phyloP scores from a whole-genome alignment of 495 filamentous ascomycete genomes.

The Pseudevernia furfuracea region DNA sequence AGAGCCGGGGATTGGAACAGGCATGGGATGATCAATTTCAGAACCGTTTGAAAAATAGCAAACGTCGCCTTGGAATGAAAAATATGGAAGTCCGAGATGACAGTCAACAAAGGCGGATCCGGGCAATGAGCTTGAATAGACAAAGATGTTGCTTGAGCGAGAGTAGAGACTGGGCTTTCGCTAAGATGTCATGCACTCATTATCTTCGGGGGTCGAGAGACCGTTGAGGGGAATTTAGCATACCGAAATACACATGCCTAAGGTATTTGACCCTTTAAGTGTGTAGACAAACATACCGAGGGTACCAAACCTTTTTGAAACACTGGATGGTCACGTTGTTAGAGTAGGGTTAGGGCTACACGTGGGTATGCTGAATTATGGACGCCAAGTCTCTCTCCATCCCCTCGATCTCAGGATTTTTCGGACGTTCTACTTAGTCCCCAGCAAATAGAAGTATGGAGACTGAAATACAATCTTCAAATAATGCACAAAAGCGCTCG shows the following conservation, averaged over 20 bases:
- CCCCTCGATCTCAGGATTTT: too few species aligned
- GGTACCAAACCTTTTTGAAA: too few species aligned
- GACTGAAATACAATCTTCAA: not conserved
- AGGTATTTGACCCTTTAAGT: not conserved
- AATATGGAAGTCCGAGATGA: not conserved
- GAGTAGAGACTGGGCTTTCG: not conserved
- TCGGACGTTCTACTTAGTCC: not conserved
- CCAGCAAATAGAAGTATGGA: not conserved
- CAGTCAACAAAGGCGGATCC: not conserved
- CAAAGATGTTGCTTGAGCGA: not conserved
- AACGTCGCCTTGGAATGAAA: not conserved
- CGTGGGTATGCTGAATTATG: too few species aligned
- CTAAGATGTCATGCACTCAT: not conserved
- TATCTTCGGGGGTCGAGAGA: not conserved
- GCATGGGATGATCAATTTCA: not conserved
- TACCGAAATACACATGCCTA: not conserved
- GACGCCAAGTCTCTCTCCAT: too few species aligned
- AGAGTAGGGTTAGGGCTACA: too few species aligned
- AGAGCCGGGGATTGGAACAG: not conserved
- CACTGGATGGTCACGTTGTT: too few species aligned
- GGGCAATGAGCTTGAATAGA: not conserved
- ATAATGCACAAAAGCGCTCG: conserved; percentile 8
- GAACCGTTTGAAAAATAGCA: not conserved
- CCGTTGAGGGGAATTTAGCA: not conserved
- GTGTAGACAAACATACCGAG: too few species aligned